These are phyloP conservation scores for Suillus occidentalis DNA, from an alignment of 768 basidiomycete species.

Conservation along the genomic window DNA sequence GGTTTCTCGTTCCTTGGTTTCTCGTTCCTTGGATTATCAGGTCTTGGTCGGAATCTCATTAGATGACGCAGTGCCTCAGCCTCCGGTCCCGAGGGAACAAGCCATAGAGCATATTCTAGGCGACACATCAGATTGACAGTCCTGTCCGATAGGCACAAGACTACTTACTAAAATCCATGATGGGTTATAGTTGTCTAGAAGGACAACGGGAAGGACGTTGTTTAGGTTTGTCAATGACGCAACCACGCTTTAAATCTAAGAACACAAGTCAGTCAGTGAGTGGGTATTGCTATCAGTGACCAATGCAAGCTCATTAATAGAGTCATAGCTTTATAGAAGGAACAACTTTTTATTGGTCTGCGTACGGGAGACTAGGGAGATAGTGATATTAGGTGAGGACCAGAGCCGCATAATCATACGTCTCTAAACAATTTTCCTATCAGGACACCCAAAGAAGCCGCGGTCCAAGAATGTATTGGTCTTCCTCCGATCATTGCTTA, in stretches of 20 bases:
- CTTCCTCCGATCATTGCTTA: background rate
- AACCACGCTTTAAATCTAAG: background rate
- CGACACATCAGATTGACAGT: background rate
- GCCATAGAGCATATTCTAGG: slow-evolving; percentile 1
- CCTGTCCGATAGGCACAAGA: background rate
- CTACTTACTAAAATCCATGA: background rate
- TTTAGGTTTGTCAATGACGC: background rate
- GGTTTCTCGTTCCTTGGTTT: background rate
- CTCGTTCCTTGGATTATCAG: background rate
- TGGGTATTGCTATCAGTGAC: background rate
- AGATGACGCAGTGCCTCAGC: background rate
- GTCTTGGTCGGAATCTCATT: background rate
- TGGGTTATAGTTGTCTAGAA: background rate
- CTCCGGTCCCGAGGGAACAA: background rate
- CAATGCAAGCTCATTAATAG: background rate
- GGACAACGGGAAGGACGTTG: background rate
- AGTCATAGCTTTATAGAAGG: background rate
- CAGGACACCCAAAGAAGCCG: background rate
- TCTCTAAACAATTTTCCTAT: background rate
- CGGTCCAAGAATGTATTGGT: background rate
- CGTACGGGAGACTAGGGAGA: background rate
- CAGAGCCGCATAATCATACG: background rate
- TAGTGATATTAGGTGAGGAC: background rate
- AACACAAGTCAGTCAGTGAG: background rate
- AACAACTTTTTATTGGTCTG: background rate